A percentile compares a stretch with the other conserved stretches of the same genome.
These are phyloP conservation scores for Fonsecaea monophora DNA, from an alignment of 2,329 filamentous ascomycete species.

Conservation along the genomic window DNA sequence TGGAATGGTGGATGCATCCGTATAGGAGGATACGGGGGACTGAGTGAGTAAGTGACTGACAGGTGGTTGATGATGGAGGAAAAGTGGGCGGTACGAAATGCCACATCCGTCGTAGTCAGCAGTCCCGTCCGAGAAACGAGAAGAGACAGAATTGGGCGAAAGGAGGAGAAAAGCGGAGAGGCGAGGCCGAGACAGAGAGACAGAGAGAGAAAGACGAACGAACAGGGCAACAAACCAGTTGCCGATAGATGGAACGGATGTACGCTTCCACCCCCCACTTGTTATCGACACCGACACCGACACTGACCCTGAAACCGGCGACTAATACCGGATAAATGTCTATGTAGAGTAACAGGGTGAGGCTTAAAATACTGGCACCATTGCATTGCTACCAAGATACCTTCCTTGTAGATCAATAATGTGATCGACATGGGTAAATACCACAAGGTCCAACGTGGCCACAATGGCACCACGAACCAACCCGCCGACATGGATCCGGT, in stretches of 20 bases:
- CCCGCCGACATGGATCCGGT: not conserved
- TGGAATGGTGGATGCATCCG: too few species aligned
- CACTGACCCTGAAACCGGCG: too few species aligned
- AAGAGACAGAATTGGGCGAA: not conserved
- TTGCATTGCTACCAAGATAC: too few species aligned
- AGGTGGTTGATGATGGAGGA: not conserved
- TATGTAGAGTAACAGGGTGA: not conserved
- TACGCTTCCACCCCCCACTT: not conserved
- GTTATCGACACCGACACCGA: too few species aligned
- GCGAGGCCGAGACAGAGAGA: not conserved
- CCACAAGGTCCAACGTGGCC: not conserved
- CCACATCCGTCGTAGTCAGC: constrained; percentile 15
- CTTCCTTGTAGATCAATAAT: not conserved
- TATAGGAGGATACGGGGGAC: too few species aligned
- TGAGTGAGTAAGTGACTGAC: not conserved
- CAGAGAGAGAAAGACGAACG: too few species aligned
- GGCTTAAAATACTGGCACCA: not conserved
- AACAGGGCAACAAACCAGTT: not conserved
- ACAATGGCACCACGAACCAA: not conserved
- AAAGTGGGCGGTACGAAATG: constrained; percentile 5
- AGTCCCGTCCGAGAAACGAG: not conserved
- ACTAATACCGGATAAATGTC: not conserved
- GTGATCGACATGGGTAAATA: not conserved
- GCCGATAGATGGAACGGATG: not conserved
- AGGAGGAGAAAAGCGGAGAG: constrained; percentile 19